Percentiles rank a stretch among this genome's conserved stretches.
Evolutionary conservation across 1,139 yeast species (phyloP).

Genomic region (Taphrina sp.): DNA sequence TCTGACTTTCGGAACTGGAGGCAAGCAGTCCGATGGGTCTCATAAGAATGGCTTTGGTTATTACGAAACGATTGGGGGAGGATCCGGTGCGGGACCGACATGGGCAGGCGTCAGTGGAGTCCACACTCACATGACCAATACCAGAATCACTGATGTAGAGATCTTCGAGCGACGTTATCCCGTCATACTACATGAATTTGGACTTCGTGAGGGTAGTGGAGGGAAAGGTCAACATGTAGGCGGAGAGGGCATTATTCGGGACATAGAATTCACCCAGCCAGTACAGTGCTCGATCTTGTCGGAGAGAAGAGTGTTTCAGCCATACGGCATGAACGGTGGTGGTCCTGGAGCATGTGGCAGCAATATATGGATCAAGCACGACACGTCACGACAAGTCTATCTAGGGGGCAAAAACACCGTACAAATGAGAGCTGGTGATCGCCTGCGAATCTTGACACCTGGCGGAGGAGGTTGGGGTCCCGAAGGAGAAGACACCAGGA

Average conservation of each 20-base stretch:
- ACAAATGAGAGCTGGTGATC: slow-evolving; percentile 54
- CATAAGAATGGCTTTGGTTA: slow-evolving; percentile 58
- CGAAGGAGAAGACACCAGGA: background rate
- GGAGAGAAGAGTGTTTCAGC: slow-evolving; percentile 60
- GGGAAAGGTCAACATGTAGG: slow-evolving; percentile 58
- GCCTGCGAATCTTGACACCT: slow-evolving; percentile 54
- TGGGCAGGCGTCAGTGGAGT: slow-evolving; percentile 66
- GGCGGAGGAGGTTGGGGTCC: slow-evolving; percentile 51
- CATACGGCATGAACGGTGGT: slow-evolving; percentile 64
- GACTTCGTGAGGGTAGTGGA: slow-evolving; percentile 57
- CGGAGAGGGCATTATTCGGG: slow-evolving; percentile 64
- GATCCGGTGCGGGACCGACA: slow-evolving; percentile 62
- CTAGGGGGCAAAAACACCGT: slow-evolving; percentile 62
- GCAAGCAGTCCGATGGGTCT: slow-evolving; percentile 46
- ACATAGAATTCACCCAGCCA: slow-evolving; percentile 56
- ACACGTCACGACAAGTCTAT: slow-evolving; percentile 43
- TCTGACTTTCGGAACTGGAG: slow-evolving; percentile 63
- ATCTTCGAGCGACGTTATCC: slow-evolving; percentile 67
- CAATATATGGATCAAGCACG: slow-evolving; percentile 53
- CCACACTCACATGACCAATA: slow-evolving; percentile 70
- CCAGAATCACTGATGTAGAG: slow-evolving; percentile 69
- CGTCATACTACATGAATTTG: slow-evolving; percentile 56
- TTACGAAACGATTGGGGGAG: slow-evolving; percentile 50
- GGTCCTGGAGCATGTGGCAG: slow-evolving; percentile 58
- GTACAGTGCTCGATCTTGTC: slow-evolving; percentile 60